phyloP scores from a whole-genome alignment of 768 basidiomycete genomes.

The Hortiboletus campestris region DNA sequence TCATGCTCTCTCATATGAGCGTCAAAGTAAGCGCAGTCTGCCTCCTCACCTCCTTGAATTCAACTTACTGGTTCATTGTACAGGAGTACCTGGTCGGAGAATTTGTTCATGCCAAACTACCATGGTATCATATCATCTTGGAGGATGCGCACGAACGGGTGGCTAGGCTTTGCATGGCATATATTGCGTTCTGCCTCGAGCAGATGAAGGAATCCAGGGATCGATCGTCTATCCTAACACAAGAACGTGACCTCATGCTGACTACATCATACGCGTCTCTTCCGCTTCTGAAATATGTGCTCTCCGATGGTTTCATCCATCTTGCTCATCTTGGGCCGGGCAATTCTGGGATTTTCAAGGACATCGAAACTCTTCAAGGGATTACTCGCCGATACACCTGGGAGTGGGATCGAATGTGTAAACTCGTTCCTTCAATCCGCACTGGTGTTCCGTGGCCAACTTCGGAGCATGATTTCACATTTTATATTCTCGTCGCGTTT shows the following conservation, averaged over 20 bases:
- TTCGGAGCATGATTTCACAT: not conserved
- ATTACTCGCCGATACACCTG: not conserved
- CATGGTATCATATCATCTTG: not conserved
- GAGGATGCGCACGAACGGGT: constrained; percentile 2
- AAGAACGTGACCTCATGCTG: not conserved
- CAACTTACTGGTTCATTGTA: not conserved
- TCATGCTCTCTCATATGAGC: constrained; percentile 10
- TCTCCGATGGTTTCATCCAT: constrained; percentile 1
- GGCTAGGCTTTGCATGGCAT: constrained; percentile 7
- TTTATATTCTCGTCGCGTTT: constrained; percentile 2
- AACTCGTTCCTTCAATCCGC: not conserved
- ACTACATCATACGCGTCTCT: not conserved
- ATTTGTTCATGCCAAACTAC: not conserved
- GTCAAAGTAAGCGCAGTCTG: constrained; percentile 1
- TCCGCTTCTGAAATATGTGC: constrained; percentile 3
- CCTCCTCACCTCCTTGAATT: no score
- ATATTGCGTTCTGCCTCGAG: constrained; percentile 3
- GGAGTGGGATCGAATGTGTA: constrained; percentile 4
- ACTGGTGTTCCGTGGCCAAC: not conserved
- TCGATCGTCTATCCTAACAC: not conserved
- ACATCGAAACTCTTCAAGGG: not conserved
- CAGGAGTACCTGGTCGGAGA: constrained; percentile 10
- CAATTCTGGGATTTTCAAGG: not conserved
- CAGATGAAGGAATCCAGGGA: not conserved
- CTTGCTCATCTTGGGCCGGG: not conserved